Conservation (phyloP, 139 green algal species). For the Nannochloris sp. region DNA sequence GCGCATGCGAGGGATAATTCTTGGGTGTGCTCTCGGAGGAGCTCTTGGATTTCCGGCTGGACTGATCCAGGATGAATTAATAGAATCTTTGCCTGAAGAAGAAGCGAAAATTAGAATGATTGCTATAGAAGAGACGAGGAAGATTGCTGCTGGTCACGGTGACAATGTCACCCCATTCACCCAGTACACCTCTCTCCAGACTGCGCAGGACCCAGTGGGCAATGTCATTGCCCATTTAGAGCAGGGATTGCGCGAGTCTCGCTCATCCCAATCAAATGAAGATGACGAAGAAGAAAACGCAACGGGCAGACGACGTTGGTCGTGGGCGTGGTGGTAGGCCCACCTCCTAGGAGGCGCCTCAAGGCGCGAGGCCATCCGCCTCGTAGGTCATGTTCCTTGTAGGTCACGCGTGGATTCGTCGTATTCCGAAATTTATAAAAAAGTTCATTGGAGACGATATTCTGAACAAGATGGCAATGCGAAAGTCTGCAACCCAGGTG, state of each 20-base stretch:
- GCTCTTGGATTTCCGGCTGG: constrained; percentile 23
- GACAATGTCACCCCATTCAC: background rate
- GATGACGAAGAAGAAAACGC: no score
- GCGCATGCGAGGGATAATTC: constrained; percentile 12
- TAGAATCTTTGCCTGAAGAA: constrained; percentile 2
- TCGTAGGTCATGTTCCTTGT: background rate
- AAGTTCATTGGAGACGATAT: no score
- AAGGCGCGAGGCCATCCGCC: background rate
- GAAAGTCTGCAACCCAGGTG: no score
- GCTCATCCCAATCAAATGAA: no score
- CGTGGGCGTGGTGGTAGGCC: background rate
- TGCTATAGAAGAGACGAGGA: background rate
- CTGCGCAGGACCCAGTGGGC: background rate
- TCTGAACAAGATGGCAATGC: no score
- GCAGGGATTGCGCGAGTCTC: background rate
- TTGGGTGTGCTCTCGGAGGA: constrained; percentile 25
- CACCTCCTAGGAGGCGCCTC: background rate
- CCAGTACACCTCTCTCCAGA: background rate
- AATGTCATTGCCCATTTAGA: constrained; percentile 12
- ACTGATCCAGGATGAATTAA: constrained; percentile 20
- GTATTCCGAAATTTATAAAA: no score
- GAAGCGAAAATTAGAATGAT: background rate
- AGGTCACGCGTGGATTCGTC: no score
- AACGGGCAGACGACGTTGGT: background rate
- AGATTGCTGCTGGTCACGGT: constrained; percentile 1